These are phyloP conservation scores for Aureobasidium leucospermi DNA, from an alignment of 2,329 filamentous ascomycete genomes.

Conservation along the genomic window DNA sequence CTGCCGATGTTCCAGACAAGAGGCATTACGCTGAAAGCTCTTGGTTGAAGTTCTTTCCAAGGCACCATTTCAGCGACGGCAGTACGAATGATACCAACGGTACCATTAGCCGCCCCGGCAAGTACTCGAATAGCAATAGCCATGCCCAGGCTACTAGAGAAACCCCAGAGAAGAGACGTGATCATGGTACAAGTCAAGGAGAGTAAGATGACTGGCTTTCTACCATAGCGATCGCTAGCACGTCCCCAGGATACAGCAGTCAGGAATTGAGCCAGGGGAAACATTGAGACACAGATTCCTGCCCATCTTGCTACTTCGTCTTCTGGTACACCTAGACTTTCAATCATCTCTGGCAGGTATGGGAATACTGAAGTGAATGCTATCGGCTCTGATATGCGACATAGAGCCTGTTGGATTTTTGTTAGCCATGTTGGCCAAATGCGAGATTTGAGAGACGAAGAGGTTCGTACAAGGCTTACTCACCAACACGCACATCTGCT, in stretches of 20 bases:
- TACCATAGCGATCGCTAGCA: constrained; percentile 68
- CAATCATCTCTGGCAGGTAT: constrained; percentile 86
- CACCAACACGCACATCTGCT: constrained; percentile 75
- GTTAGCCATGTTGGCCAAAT: constrained; percentile 30
- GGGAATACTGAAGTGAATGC: constrained; percentile 88
- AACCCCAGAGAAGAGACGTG: constrained; percentile 73
- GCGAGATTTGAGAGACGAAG: constrained; percentile 17
- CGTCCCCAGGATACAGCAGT: constrained; percentile 86
- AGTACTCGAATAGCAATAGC: constrained; percentile 69
- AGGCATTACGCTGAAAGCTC: constrained; percentile 90
- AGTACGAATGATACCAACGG: constrained; percentile 71
- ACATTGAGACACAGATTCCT: constrained; percentile 78
- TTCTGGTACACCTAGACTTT: constrained; percentile 64
- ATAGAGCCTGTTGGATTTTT: constrained; percentile 53
- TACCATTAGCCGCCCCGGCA: constrained; percentile 81
- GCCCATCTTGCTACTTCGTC: constrained; percentile 75
- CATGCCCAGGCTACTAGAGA: constrained; percentile 72
- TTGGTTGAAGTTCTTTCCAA: constrained; percentile 75
- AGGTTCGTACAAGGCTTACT: constrained; percentile 34
- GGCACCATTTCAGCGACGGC: constrained; percentile 92
- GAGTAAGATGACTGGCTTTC: constrained; percentile 72
- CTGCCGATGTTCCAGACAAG: constrained; percentile 81
- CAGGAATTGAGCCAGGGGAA: constrained; percentile 71
- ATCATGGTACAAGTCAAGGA: constrained; percentile 74
- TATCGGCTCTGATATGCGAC: constrained; percentile 85